Percentiles rank a stretch among this genome's conserved stretches.
Conservation (phyloP, 2,329 filamentous ascomycete genomes). For the Blumeriella jaapii region DNA sequence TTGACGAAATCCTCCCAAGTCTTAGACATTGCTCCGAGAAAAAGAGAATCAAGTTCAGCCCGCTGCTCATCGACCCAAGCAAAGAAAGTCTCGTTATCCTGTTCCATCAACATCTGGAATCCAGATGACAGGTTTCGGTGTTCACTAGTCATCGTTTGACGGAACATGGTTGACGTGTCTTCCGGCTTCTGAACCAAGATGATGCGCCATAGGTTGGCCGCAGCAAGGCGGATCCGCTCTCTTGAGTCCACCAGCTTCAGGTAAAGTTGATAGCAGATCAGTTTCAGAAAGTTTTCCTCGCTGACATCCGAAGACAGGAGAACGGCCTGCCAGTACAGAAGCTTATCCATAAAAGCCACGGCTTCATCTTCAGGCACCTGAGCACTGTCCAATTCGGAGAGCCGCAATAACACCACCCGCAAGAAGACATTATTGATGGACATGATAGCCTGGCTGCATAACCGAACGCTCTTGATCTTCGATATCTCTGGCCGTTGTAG, state of each 20-base stretch:
- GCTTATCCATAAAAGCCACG: constrained; percentile 65
- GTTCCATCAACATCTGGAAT: constrained; percentile 73
- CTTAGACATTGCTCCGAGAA: constrained; percentile 70
- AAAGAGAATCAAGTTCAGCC: constrained; percentile 66
- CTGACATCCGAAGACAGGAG: constrained; percentile 66
- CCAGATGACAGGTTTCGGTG: constrained; percentile 61
- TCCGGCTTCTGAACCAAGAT: constrained; percentile 87
- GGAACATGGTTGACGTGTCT: constrained; percentile 64
- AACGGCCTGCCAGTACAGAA: constrained; percentile 93
- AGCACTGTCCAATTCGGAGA: constrained; percentile 71
- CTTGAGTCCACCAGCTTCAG: constrained; percentile 68
- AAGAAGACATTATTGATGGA: constrained; percentile 69
- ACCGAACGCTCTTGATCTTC: constrained; percentile 72
- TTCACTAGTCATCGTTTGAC: constrained; percentile 56
- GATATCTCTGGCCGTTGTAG: constrained; percentile 77
- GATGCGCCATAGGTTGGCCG: constrained; percentile 81
- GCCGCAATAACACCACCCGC: constrained; percentile 63
- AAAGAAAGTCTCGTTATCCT: constrained; percentile 83
- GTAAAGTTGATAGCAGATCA: constrained; percentile 90
- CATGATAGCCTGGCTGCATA: constrained; percentile 74
- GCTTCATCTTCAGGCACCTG: constrained; percentile 49
- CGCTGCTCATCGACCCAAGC: constrained; percentile 79
- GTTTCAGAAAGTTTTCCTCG: constrained; percentile 70
- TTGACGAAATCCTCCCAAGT: constrained; percentile 82
- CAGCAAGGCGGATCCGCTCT: constrained; percentile 56